Conservation (phyloP, 2,329 filamentous ascomycete species). For the Coniella lustricola region DNA sequence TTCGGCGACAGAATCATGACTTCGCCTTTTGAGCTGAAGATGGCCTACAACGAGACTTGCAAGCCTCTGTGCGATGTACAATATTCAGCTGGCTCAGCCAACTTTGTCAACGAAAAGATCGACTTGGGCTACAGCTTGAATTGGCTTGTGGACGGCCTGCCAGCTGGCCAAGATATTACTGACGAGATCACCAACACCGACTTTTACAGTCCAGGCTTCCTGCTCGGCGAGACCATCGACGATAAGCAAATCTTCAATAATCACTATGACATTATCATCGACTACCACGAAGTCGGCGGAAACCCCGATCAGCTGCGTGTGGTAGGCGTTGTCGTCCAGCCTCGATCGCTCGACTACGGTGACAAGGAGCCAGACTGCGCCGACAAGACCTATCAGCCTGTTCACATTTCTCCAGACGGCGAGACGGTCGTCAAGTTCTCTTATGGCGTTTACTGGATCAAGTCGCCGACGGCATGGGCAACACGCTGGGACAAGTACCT, state of each 20-base stretch:
- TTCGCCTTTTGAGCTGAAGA: slow-evolving; percentile 85
- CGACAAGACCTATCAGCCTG: slow-evolving; percentile 38
- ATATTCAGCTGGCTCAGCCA: slow-evolving; percentile 57
- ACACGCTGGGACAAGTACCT: slow-evolving; percentile 99
- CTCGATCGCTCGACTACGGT: slow-evolving; percentile 61
- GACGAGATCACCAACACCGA: slow-evolving; percentile 70
- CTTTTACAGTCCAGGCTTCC: slow-evolving; percentile 89
- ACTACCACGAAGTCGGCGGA: slow-evolving; percentile 75
- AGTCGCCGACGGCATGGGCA: slow-evolving; percentile 82
- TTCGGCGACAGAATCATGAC: slow-evolving; percentile 97
- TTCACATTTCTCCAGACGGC: slow-evolving; percentile 56
- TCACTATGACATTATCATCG: slow-evolving; percentile 89
- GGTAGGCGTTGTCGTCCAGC: slow-evolving; percentile 85
- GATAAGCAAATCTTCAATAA: slow-evolving; percentile 69
- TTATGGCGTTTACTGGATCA: slow-evolving; percentile 86
- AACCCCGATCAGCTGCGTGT: slow-evolving; percentile 69
- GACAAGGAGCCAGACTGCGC: slow-evolving; percentile 57
- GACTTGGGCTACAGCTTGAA: slow-evolving; percentile 84
- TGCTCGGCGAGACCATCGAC: slow-evolving; percentile 57
- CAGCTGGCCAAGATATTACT: slow-evolving; percentile 74
- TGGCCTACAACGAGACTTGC: slow-evolving; percentile 83
- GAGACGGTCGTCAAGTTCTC: slow-evolving; percentile 70
- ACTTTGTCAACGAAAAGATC: slow-evolving; percentile 80
- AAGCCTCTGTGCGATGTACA: slow-evolving; percentile 66
- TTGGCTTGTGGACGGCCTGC: slow-evolving; percentile 91